Evolutionary conservation across 345 rosid species (phyloP), one percentile per base, ranked within the genome.

Genomic region (Eucalyptus pauciflora): DNA sequence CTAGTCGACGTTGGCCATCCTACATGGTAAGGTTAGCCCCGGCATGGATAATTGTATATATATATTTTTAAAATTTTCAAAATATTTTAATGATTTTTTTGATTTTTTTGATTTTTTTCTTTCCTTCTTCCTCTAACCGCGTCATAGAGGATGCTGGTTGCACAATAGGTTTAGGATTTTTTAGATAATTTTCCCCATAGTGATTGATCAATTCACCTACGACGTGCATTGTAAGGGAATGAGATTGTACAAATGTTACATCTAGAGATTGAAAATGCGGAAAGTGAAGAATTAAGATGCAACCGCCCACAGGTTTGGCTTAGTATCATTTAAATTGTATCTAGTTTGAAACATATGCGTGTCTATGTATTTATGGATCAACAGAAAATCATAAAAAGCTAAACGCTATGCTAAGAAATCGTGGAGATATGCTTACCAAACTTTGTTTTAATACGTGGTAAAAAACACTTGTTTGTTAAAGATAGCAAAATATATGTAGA

Each of bases 11-110:
- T 49, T 4, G 13, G 13, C 13, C 13, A 13, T 13, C 13, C 4
- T 49, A 49, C 4, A 13, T 49, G 50, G 13, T 13, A 49, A 10
- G 50, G 13, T 49, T 0, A 13, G 13, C 0, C 2, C 8, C 1
- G 14, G 13, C 13, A 49, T 49, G 50, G 13, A 49, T 11, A 49
- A 11, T 49, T 37, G 41, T 10, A 49, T 10, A 13, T 49, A 48
- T 48, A 41, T 41, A 41, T 49, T 49, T 49, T 50, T 5, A 50
- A 51, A 20, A 18, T 7, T 54, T 54, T 51, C 54, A 51, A 51
- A 51, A 51, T 16, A 51, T 51, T 51, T 51, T 51, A 51, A 16
- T 51, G 20, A 16, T 0, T 0, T 8, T 54, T 8, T 3, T 2
- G 43, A 41, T 37, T 16, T 51, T 54, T 22, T 3, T 25, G 1